Percentiles rank a stretch among this genome's conserved stretches.
phyloP scores from a whole-genome alignment of 306 rosid genomes.

The Elaeagnus macrophylla region DNA sequence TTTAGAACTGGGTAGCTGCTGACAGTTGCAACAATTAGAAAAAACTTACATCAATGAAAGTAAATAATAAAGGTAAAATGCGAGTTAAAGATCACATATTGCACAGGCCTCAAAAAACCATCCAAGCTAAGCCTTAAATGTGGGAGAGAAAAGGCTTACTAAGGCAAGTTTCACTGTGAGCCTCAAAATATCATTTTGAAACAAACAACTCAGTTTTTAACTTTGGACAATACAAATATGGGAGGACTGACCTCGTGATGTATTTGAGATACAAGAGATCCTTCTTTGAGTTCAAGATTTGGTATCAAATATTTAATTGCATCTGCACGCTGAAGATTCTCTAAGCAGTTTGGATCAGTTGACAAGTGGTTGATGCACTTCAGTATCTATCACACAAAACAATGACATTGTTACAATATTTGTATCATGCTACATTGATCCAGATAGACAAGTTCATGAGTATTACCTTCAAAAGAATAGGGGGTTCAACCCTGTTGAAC shows the following conservation, averaged over 20 bases:
- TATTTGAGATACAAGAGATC: constrained; percentile 83
- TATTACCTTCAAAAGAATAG: constrained; percentile 84
- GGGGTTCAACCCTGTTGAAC: constrained; percentile 97
- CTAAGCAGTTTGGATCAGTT: constrained; percentile 99
- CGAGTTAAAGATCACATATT: not conserved
- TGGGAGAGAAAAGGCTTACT: no score
- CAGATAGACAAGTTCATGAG: constrained; percentile 4
- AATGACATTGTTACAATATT: constrained; percentile 20
- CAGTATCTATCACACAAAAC: constrained; percentile 49
- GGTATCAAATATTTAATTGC: constrained; percentile 97
- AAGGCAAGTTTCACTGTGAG: no score
- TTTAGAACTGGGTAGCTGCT: constrained; percentile 7
- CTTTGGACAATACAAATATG: constrained; percentile 10
- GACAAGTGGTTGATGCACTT: constrained; percentile 88
- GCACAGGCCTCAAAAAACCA: no score
- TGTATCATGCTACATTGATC: not conserved
- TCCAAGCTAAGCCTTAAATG: no score
- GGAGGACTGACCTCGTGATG: constrained; percentile 66
- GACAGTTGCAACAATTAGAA: no score
- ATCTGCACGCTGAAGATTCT: constrained; percentile 97
- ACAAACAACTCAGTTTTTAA: constrained; percentile 9
- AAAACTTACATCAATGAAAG: not conserved
- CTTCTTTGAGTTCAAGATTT: constrained; percentile 95
- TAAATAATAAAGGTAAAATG: not conserved
- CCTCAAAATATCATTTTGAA: not conserved